Evolutionary conservation across 1,284 basidiomycete species (phyloP), one percentile per base, ranked within the genome.

Genomic region (Sphagnurus paluster): DNA sequence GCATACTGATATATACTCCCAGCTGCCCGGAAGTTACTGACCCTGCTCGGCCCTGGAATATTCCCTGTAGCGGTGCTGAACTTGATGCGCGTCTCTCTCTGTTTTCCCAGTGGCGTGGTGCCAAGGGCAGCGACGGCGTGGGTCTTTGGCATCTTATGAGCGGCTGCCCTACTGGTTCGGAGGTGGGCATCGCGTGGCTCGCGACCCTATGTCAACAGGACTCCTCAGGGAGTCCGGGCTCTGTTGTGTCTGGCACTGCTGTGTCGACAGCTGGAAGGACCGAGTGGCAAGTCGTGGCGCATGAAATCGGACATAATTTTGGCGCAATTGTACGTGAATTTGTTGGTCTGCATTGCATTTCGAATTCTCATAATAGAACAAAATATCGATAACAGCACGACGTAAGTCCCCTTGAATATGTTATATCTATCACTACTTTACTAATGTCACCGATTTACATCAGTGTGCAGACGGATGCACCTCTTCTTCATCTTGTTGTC

Each of bases 101-200:
- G 11, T 95, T 97, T 65, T 91, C 88, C 14, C 70, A 81, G 44
- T 96, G 93, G 93, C 75, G 92, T 50, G 90, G 90, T 0, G 60
- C 70, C 44, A 84, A 84, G 56, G 80, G 80, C n/a, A 66, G 72
- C 29, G 89, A 92, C 61, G 77, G 80, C 26, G 80, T 79, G 13
- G 93, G 92, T 1, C 73, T 97, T 20, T 95, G 92, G 90, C 92
- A 95, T 69, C 71, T 97, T 10, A 87, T 95, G 84, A 93, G 87
- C 53, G 87, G 87, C 14, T 93, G 92, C 65, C 82, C 87, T 11
- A 87, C 87, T 4, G 89, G 88, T 30, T 79, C 81, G 8, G 91
- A 94, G 69, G 89, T 94, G 42, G 92, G 92, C 26, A 91, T 95
- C 44, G 93, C 93, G 3, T 96, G 92, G 93, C 77, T 93, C 1